These are phyloP conservation scores for Oryza australiensis DNA, from an alignment of 176 grass and related monocot species.

Conservation along the genomic window DNA sequence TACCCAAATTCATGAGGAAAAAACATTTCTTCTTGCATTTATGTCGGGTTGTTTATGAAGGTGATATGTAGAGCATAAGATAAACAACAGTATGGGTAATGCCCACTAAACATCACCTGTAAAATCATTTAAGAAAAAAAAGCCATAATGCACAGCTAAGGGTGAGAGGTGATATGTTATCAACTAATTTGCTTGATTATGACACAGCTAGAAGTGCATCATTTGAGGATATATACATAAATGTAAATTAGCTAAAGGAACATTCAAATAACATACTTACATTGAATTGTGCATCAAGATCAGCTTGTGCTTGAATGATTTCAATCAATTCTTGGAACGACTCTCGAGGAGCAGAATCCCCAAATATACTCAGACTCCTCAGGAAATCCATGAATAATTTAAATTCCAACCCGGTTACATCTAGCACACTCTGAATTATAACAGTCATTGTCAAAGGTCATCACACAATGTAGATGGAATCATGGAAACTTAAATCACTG, in stretches of 20 bases:
- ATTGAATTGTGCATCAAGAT: slow-evolving; percentile 88
- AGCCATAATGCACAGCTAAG: neutral
- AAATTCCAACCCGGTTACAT: slow-evolving; percentile 94
- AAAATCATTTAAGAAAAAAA: neutral
- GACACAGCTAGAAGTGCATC: neutral
- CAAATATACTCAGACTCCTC: slow-evolving; percentile 95
- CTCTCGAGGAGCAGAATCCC: slow-evolving; percentile 73
- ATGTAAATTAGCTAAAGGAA: slow-evolving; percentile 28
- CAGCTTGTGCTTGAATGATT: slow-evolving; percentile 97
- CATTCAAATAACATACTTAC: slow-evolving; percentile 51
- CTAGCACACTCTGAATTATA: slow-evolving; percentile 83
- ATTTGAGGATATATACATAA: slow-evolving; percentile 6
- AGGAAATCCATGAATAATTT: slow-evolving; percentile 97
- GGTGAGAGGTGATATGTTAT: neutral
- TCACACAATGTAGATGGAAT: slow-evolving; percentile 28
- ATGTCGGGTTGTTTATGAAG: neutral
- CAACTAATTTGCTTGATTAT: neutral
- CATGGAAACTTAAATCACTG: slow-evolving; percentile 11
- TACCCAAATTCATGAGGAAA: neutral
- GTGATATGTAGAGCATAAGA: neutral
- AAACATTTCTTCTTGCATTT: neutral
- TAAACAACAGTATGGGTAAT: neutral
- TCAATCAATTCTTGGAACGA: slow-evolving; percentile 95
- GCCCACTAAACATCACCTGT: neutral
- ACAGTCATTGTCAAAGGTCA: slow-evolving; percentile 10